Base-by-base conservation (phyloP, 23 red algal genomes). In the Gracilaria domingensis region DNA sequence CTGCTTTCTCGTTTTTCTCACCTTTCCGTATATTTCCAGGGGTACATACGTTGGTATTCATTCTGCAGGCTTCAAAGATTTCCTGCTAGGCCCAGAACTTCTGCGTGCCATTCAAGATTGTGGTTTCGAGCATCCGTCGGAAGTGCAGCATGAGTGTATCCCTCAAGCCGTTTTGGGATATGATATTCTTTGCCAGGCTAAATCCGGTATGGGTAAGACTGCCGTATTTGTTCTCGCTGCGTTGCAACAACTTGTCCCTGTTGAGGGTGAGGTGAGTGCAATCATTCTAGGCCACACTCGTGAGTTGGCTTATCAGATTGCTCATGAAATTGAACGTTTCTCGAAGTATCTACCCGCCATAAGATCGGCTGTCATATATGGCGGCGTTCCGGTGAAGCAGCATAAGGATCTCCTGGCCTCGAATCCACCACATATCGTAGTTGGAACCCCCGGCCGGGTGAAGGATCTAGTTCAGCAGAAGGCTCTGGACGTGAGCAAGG, bases 231-330 rank as follows among this genome's bases (percentile, higher is more conserved):
- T 83, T 12, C 90, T 98, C 26, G 88, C 97, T 30, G 90, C 92
- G 24, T 82, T 98, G 0, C 97, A 98, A 57, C 97, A 98, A 58
- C 54, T 98, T 61, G 97, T 94, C 16, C 97, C 97, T n/a, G 54
- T 75, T 12, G 97, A 98, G 36, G 91, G 91, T 39, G 72, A 92
- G 40, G 93, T 95, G 20, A 93, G 88, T 32, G 75, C 64, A 21
- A 78, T 98, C 17, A 86, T 98, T 30, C 77, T 98, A 28, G 89
- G 85, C 18, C 97, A 98, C 75, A 95, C 97, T 29, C 84, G 97
- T n/a, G 93, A 98, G 83, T 75, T 98, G 66, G 97, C 97, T 13
- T 98, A 98, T 33, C 97, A 98, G 83, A 98, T 98, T 83, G 84
- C 82, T 38, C 83, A 95, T 87, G 97, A 98, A 66, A 95, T 98